A percentile compares a stretch with the other conserved stretches of the same genome.
These are phyloP conservation scores for Wickerhamomyces pijperi DNA, from an alignment of 805 yeast genomes.

Conservation along the genomic window DNA sequence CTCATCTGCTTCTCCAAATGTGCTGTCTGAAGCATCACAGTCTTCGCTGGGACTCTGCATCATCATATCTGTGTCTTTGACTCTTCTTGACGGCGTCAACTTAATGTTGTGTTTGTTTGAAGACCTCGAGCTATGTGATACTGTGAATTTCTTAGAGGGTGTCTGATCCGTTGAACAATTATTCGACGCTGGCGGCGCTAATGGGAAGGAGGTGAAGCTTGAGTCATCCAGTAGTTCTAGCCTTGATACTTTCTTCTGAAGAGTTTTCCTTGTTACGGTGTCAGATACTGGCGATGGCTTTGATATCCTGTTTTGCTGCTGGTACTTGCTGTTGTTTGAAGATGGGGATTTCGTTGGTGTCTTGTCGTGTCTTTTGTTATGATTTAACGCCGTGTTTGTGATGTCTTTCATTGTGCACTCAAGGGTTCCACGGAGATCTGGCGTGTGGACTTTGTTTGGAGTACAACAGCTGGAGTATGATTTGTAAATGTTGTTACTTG, in stretches of 20 bases:
- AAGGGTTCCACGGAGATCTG: neutral
- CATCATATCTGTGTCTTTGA: constrained; percentile 4
- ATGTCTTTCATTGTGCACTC: neutral
- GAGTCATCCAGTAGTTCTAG: constrained; percentile 27
- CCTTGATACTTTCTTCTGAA: constrained; percentile 17
- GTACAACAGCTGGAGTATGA: too few relatives aligned
- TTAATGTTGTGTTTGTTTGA: too few relatives aligned
- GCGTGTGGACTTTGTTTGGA: too few relatives aligned
- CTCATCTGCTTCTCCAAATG: neutral
- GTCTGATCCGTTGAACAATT: too few relatives aligned
- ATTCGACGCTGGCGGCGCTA: constrained; percentile 25
- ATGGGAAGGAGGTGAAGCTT: constrained; percentile 26
- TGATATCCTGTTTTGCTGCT: neutral
- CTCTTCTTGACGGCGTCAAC: too few relatives aligned
- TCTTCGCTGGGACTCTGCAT: constrained; percentile 13
- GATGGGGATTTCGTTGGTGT: neutral
- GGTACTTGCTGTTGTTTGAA: too few relatives aligned
- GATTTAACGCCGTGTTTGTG: neutral
- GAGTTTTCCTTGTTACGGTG: neutral
- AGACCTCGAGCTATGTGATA: too few relatives aligned
- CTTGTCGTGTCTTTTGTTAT: neutral
- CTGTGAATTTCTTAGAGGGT: too few relatives aligned
- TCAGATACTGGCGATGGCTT: neutral
- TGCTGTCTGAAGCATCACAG: constrained; percentile 3
- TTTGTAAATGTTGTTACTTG: too few relatives aligned